Evolutionary conservation across 1,284 basidiomycete genomes (phyloP), one percentile per base, ranked within the genome.

Genomic region (Cutaneotrichosporon sp.): DNA sequence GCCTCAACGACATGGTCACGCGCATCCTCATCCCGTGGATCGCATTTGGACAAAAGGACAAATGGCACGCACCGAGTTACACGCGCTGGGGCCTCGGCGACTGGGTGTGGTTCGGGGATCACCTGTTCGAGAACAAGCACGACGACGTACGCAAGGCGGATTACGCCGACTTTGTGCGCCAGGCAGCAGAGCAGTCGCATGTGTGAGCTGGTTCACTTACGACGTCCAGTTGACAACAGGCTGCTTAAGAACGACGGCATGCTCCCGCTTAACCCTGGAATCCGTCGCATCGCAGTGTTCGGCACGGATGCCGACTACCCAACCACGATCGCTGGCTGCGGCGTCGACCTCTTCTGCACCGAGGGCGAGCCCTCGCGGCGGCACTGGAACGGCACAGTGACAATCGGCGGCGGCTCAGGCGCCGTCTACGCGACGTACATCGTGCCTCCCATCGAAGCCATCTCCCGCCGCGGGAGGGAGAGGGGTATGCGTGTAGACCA

Each of bases 11-110:
- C 59, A 80, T 80, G 77, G 79, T 67, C 8, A 67, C 66, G 32
- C 72, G 76, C 16, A 86, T 89, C 68, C 77, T 89, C 47, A 86
- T 86, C 0, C 82, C 81, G 0, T 90, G 85, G 84, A 89, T 85
- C 71, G 81, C 84, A 40, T 79, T 86, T 22, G 82, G 83, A 21
- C 90, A 92, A 79, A 74, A 82, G 46, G 73, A 81, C 9, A 75
- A 80, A 47, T 90, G 85, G 76, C 88, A 89, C 0, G 63, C 75
- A 22, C 65, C 76, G 62, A 77, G 76, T 61, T 78, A 72, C 61
- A 82, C 84, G 51, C 66, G 68, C 36, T 73, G 67, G 67, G 86
- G 73, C 42, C 68, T 81, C 1, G 60, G 66, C 31, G 73, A 79
- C 60, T 58, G 71, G 58, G 61, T 72, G 18, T 58, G 65, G n/a